Conservation (phyloP, 345 rosid species). For the Sonneratia caseolaris region DNA sequence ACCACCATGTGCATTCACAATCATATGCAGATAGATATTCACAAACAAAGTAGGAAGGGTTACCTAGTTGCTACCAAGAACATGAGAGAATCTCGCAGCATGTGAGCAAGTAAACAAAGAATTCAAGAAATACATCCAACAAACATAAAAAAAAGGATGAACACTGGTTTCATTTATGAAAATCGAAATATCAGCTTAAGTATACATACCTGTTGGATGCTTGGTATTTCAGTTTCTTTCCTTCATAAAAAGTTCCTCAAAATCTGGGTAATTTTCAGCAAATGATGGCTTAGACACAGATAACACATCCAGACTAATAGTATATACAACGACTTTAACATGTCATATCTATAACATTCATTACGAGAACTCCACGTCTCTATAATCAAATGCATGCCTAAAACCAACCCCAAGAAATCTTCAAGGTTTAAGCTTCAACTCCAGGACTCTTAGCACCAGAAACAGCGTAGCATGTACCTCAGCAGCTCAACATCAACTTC, state of each 20-base stretch:
- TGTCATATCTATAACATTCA: not conserved
- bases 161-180: too few relatives aligned
- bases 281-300: not conserved
- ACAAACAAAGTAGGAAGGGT: too few relatives aligned
- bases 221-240: slow-evolving; percentile 47
- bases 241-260: slow-evolving; percentile 72
- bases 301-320: not conserved
- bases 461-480: not conserved
- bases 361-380: not conserved
- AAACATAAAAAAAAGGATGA: too few relatives aligned
- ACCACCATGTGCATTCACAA: slow-evolving; percentile 17
- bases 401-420: not conserved
- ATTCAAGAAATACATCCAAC: too few relatives aligned
- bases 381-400: not conserved
- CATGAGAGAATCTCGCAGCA: too few relatives aligned
- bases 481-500: not conserved
- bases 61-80: too few relatives aligned
- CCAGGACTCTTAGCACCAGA: not conserved
- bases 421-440: not conserved
- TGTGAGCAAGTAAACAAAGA: too few relatives aligned
- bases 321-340: not conserved
- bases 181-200: too few relatives aligned
- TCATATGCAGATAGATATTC: too few relatives aligned
- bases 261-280: slow-evolving; percentile 33
- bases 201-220: slow-evolving; percentile 8